A percentile compares a stretch with the other conserved stretches of the same genome.
Conservation (phyloP, 495 filamentous ascomycete species). For the Immersiella caudata region DNA sequence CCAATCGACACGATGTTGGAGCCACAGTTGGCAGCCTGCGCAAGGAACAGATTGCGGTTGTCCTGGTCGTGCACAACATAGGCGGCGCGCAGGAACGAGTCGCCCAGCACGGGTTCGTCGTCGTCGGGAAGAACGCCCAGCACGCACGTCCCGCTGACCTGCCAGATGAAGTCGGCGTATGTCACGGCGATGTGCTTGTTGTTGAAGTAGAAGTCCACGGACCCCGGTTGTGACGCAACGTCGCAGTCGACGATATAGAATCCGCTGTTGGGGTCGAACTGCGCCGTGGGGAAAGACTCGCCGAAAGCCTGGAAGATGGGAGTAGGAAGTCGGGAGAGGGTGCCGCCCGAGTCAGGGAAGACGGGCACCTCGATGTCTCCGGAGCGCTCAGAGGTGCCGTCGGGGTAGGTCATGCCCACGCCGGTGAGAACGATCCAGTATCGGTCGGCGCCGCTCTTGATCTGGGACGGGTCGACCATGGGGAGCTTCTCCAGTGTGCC, state of each 20-base stretch:
- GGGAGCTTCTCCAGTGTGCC: conserved; percentile 57
- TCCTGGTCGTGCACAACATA: conserved; percentile 44
- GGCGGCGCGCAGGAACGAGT: conserved; percentile 38
- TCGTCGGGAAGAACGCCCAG: conserved; percentile 31
- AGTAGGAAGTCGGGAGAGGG: conserved; percentile 30
- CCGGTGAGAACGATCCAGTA: conserved; percentile 36
- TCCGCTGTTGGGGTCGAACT: conserved; percentile 34
- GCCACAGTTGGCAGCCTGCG: conserved; percentile 42
- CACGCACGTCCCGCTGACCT: conserved; percentile 30
- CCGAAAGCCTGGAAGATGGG: conserved; percentile 35
- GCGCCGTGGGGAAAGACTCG: conserved; percentile 25
- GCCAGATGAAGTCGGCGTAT: conserved; percentile 63
- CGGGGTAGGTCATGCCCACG: conserved; percentile 31
- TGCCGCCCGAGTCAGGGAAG: conserved; percentile 38
- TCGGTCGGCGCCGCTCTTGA: conserved; percentile 34
- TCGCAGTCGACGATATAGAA: conserved; percentile 63
- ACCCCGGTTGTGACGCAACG: conserved; percentile 50
- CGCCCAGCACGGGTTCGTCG: conserved; percentile 35
- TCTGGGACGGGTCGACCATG: conserved; percentile 43
- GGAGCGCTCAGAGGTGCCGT: conserved; percentile 26
- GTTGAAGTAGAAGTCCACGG: conserved; percentile 63
- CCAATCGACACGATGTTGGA: conserved; percentile 33
- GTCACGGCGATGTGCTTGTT: conserved; percentile 59
- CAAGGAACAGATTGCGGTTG: conserved; percentile 38
- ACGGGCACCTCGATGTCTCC: conserved; percentile 30